These are phyloP conservation scores for Alternaria novae-zelandiae DNA, from an alignment of 2,329 filamentous ascomycete species.

Conservation along the genomic window DNA sequence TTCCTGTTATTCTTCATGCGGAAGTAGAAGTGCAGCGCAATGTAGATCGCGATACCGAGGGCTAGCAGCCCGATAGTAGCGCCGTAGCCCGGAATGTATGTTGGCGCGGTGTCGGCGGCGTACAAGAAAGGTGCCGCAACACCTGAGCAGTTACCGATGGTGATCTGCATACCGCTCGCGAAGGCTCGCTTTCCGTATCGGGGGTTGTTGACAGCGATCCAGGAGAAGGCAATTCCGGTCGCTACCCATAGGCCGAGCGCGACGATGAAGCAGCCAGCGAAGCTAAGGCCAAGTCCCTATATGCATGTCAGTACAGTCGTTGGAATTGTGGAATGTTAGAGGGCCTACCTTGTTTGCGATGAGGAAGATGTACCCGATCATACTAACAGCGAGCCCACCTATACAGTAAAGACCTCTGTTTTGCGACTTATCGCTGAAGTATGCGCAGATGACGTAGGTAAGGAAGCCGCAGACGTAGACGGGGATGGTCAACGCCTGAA, in stretches of 20 bases:
- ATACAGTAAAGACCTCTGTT: slow-evolving; percentile 37
- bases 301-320: background rate
- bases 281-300: slow-evolving; percentile 24
- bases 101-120: slow-evolving; percentile 16
- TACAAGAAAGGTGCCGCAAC: slow-evolving; percentile 35
- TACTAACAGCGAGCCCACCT: slow-evolving; percentile 44
- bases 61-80: slow-evolving; percentile 29
- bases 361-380: slow-evolving; percentile 57
- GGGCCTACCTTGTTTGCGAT: slow-evolving; percentile 16
- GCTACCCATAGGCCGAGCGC: slow-evolving; percentile 36
- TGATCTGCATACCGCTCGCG: slow-evolving; percentile 46
- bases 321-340: too few species aligned
- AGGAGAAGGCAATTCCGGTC: slow-evolving; percentile 34
- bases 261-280: slow-evolving; percentile 37
- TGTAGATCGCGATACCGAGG: slow-evolving; percentile 25
- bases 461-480: slow-evolving; percentile 36
- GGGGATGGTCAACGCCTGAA: slow-evolving; percentile 42
- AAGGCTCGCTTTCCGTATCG: slow-evolving; percentile 41
- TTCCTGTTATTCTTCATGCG: slow-evolving; percentile 29
- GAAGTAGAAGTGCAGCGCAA: slow-evolving; percentile 28
- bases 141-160: slow-evolving; percentile 44
- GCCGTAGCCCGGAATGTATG: slow-evolving; percentile 29
- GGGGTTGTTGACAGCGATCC: slow-evolving; percentile 38
- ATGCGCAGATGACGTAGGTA: slow-evolving; percentile 34
- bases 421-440: slow-evolving; percentile 32